These are phyloP conservation scores for Plasmodium adleri DNA, from an alignment of 169 alveolate genomes.

Conservation along the genomic window DNA sequence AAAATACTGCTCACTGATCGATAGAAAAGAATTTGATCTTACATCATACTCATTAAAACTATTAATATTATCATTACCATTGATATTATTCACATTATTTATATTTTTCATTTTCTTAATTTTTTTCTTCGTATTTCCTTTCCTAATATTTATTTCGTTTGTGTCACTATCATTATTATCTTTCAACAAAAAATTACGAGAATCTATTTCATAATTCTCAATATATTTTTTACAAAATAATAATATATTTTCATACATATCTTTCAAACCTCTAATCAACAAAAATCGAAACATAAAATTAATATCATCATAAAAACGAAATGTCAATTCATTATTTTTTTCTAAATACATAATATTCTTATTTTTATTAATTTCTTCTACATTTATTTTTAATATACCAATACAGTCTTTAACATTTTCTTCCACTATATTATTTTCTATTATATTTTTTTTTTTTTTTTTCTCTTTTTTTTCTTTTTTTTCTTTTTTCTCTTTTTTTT, in stretches of 20 bases:
- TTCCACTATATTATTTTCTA: background rate
- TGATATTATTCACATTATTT: background rate
- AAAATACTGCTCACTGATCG: slow-evolving; percentile 43
- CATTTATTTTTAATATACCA: slow-evolving; percentile 38
- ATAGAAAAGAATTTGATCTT: slow-evolving; percentile 9
- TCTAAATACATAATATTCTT: slow-evolving; percentile 49
- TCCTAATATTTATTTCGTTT: no score
- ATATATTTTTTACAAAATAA: slow-evolving; percentile 41
- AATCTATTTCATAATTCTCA: slow-evolving; percentile 20
- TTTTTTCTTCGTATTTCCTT: no score
- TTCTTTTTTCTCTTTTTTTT: background rate
- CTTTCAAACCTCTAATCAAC: slow-evolving; percentile 29
- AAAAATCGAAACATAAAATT: slow-evolving; percentile 48
- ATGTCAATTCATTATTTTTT: slow-evolving; percentile 37
- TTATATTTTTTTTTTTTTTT: background rate
- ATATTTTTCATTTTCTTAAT: no score
- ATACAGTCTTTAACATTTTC: slow-evolving; percentile 16
- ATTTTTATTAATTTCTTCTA: slow-evolving; percentile 32
- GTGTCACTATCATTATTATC: background rate
- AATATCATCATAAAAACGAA: slow-evolving; percentile 33
- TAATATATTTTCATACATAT: slow-evolving; percentile 10
- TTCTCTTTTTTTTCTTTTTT: background rate
- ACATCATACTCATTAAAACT: background rate
- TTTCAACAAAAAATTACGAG: background rate
- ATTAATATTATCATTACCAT: background rate